Conservation (phyloP, 352 stramenopile genomes). For the Phytophthora podocarpi region DNA sequence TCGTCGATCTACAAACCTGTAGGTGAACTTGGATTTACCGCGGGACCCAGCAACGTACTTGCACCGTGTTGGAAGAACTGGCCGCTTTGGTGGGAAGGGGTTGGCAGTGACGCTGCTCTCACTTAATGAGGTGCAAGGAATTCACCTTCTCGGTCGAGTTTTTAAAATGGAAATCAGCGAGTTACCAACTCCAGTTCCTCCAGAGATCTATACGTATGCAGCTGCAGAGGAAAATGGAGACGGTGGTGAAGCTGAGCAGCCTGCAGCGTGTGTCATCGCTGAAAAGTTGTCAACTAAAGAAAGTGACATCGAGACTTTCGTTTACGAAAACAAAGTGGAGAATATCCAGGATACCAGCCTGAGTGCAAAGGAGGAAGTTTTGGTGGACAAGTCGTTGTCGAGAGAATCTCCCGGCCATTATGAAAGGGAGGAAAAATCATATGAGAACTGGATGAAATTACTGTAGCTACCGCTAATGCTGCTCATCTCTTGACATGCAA, state of each 20-base stretch:
- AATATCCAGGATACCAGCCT: not conserved
- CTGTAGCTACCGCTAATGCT: too few relatives aligned
- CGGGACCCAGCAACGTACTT: constrained; percentile 79
- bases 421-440: constrained; percentile 27
- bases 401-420: constrained; percentile 14
- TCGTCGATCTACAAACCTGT: not conserved
- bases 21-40: constrained; percentile 78
- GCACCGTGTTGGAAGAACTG: constrained; percentile 74
- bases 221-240: constrained; percentile 9
- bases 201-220: constrained; percentile 52
- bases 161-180: constrained; percentile 74
- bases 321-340: not conserved
- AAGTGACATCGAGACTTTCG: not conserved
- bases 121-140: constrained; percentile 48
- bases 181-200: constrained; percentile 48
- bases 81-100: constrained; percentile 75
- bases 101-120: constrained; percentile 73
- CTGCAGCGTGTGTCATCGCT: not conserved
- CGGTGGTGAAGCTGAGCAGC: not conserved
- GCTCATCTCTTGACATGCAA: too few relatives aligned
- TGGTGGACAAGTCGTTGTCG: not conserved
- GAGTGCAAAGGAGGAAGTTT: not conserved
- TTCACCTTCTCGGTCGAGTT: constrained; percentile 62
- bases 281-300: not conserved
- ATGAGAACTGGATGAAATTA: constrained; percentile 37